These are phyloP conservation scores for Stephania cephalantha DNA, from an alignment of 164 flowering plant species.

Conservation along the genomic window DNA sequence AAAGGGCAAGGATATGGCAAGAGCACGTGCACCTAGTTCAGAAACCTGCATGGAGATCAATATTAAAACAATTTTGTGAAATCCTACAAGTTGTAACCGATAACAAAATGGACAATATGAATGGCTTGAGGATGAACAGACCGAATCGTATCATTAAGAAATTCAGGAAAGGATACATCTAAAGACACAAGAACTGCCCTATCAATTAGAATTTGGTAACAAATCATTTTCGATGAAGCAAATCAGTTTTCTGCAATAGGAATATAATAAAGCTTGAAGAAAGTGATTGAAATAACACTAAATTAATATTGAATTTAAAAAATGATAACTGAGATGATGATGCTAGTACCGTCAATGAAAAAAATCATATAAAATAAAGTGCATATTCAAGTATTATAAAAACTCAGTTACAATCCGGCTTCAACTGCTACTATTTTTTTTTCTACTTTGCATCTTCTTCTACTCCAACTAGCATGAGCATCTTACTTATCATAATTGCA, in stretches of 20 bases:
- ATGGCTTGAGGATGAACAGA: not conserved
- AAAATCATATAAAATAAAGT: not conserved
- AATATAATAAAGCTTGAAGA: not conserved
- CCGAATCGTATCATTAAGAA: not conserved
- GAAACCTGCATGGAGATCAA: constrained; percentile 43
- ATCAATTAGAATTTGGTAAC: not conserved
- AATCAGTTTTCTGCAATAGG: not conserved
- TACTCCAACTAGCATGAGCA: too few relatives aligned
- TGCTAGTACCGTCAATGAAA: not conserved
- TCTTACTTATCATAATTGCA: too few relatives aligned
- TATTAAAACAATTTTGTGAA: not conserved
- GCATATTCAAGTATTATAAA: too few relatives aligned
- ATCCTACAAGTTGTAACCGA: not conserved
- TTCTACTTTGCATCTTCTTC: too few relatives aligned
- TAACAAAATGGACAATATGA: not conserved
- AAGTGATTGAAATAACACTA: too few relatives aligned
- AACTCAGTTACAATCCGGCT: too few relatives aligned
- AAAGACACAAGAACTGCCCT: not conserved
- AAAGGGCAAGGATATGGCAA: constrained; percentile 74
- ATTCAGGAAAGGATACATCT: not conserved
- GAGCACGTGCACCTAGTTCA: constrained; percentile 57
- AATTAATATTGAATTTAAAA: too few relatives aligned
- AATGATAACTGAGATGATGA: not conserved
- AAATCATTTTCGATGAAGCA: not conserved
- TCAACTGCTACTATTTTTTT: too few relatives aligned